Conservation (phyloP, 139 green algal genomes). For the Monoraphidium neglectum region DNA sequence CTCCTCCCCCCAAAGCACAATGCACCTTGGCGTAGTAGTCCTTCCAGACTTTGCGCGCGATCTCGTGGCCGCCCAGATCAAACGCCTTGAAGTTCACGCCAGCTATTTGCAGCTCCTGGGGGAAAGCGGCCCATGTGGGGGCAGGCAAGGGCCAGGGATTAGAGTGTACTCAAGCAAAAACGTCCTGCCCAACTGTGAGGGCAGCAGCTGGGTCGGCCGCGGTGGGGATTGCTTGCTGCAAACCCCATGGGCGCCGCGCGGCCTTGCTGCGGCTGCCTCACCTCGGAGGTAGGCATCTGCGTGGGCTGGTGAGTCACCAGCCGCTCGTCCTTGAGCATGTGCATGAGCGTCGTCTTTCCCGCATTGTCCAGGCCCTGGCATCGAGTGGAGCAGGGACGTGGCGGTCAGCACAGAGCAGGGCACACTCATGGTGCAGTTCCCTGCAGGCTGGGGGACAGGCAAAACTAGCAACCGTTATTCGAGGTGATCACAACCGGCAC, state of each 20-base stretch:
- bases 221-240: too few relatives aligned
- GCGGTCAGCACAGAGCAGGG: too few relatives aligned
- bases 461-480: too few relatives aligned
- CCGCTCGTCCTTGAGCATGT: constrained; percentile 99
- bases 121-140: too few relatives aligned
- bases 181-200: too few relatives aligned
- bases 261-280: not conserved
- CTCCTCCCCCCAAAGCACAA: too few relatives aligned
- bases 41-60: constrained; percentile 97
- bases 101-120: constrained; percentile 95
- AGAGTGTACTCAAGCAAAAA: too few relatives aligned
- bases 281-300: constrained; percentile 97
- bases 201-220: too few relatives aligned
- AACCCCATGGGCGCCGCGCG: not conserved
- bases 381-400: not conserved
- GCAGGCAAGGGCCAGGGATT: too few relatives aligned
- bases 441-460: too few relatives aligned
- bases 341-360: constrained; percentile 99
- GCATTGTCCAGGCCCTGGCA: constrained; percentile 96
- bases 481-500: too few relatives aligned
- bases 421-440: too few relatives aligned
- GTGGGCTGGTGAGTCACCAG: constrained; percentile 97
- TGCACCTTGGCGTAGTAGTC: constrained; percentile 99
- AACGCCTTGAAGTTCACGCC: constrained; percentile 99
- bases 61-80: constrained; percentile 98